phyloP scores from a whole-genome alignment of 169 alveolate species.

The Plasmodium vinckei region DNA sequence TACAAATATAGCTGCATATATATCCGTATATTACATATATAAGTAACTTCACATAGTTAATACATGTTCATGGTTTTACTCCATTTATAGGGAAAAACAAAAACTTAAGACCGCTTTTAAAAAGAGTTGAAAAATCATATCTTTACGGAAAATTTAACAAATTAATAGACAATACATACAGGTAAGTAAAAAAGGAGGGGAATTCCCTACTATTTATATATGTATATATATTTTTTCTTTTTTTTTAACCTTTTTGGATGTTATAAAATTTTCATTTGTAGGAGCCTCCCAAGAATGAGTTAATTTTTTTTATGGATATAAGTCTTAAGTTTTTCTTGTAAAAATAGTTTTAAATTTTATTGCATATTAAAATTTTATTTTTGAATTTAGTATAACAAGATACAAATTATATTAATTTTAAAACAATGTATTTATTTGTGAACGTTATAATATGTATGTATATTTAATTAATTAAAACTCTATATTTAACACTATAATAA shows the following conservation, averaged over 20 bases:
- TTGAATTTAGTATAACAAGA: too few species aligned
- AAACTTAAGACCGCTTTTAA: slow-evolving; percentile 86
- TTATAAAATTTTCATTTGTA: slow-evolving; percentile 19
- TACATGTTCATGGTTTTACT: background rate
- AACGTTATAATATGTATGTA: too few species aligned
- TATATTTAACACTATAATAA: too few species aligned
- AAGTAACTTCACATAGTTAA: background rate
- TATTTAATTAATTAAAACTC: too few species aligned
- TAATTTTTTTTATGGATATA: background rate
- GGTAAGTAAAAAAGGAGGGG: slow-evolving; percentile 10
- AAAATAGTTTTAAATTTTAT: background rate
- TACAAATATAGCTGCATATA: background rate
- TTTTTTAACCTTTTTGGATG: background rate
- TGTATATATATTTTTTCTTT: background rate
- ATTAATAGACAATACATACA: slow-evolving; percentile 76
- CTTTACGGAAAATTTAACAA: slow-evolving; percentile 87
- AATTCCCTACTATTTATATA: background rate
- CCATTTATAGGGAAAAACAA: slow-evolving; percentile 79
- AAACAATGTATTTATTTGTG: too few species aligned
- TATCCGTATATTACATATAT: background rate
- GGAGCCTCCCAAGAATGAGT: slow-evolving; percentile 77
- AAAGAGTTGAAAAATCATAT: slow-evolving; percentile 87
- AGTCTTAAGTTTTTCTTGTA: background rate
- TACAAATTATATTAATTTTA: too few species aligned
- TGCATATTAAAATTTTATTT: too few species aligned